Conservation (phyloP, 257 asterid species). For the Parsonsia alboflavescens region DNA sequence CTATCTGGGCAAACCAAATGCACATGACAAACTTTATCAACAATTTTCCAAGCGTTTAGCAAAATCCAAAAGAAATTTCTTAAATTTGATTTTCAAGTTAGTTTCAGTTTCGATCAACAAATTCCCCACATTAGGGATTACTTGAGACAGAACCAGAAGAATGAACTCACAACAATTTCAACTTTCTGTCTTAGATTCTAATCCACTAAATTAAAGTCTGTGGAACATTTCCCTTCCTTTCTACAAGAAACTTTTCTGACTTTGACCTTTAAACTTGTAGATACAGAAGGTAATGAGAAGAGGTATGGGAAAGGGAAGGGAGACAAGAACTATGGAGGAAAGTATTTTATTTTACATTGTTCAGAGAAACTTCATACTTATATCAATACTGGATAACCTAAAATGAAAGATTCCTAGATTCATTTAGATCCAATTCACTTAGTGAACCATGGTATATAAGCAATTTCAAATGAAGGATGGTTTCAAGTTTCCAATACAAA, state of each 20-base stretch:
- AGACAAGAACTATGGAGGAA: neutral
- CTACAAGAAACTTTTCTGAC: neutral
- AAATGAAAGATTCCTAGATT: neutral
- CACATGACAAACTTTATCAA: too few species aligned
- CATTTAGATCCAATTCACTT: neutral
- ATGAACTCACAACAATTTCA: neutral
- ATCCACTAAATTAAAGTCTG: neutral
- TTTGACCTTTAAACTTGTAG: neutral
- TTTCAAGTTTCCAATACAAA: neutral
- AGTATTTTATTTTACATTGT: neutral
- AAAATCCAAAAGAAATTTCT: too few species aligned
- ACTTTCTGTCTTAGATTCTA: neutral
- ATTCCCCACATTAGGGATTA: neutral
- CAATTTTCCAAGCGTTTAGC: too few species aligned
- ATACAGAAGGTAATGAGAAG: neutral
- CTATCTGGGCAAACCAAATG: too few species aligned
- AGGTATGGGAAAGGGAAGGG: neutral
- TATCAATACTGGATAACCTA: neutral
- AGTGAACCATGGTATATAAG: neutral
- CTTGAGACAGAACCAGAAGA: neutral
- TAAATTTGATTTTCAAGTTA: too few species aligned
- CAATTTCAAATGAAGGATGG: neutral
- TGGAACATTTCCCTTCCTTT: neutral
- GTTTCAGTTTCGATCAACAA: too few species aligned
- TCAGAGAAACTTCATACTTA: neutral